These are phyloP conservation scores for Thelonectria rubi DNA, from an alignment of 2,329 filamentous ascomycete genomes.

Conservation along the genomic window DNA sequence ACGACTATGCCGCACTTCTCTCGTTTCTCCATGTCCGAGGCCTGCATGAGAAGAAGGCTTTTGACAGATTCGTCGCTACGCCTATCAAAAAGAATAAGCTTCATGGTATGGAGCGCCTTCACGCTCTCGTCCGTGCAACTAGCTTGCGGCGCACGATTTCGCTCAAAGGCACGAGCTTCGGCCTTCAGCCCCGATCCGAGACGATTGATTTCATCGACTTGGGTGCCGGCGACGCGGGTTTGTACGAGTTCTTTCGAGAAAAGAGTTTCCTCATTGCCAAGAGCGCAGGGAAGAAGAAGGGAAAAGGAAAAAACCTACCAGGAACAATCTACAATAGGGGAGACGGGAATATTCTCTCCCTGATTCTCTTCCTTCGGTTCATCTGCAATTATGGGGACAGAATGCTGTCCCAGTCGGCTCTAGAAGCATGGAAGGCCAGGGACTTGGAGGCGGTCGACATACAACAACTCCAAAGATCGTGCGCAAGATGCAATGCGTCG, in stretches of 20 bases:
- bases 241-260: constrained; percentile 10
- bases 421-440: neutral
- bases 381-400: constrained; percentile 26
- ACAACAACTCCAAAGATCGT: no score
- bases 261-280: neutral
- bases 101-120: neutral
- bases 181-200: neutral
- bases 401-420: neutral
- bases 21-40: constrained; percentile 44
- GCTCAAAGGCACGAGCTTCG: neutral
- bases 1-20: constrained; percentile 51
- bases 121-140: neutral
- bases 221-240: neutral
- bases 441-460: no score
- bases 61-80: constrained; percentile 23
- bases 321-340: neutral
- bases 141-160: constrained; percentile 9
- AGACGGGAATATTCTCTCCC: constrained; percentile 3
- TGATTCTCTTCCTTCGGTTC: constrained; percentile 1
- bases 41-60: constrained; percentile 16
- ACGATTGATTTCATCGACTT: neutral
- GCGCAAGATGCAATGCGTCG: neutral
- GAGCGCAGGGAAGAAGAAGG: neutral
- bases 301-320: neutral
- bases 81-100: neutral